These are phyloP conservation scores for Geotrichum europaeum DNA, from an alignment of 1,139 yeast species.

Conservation along the genomic window DNA sequence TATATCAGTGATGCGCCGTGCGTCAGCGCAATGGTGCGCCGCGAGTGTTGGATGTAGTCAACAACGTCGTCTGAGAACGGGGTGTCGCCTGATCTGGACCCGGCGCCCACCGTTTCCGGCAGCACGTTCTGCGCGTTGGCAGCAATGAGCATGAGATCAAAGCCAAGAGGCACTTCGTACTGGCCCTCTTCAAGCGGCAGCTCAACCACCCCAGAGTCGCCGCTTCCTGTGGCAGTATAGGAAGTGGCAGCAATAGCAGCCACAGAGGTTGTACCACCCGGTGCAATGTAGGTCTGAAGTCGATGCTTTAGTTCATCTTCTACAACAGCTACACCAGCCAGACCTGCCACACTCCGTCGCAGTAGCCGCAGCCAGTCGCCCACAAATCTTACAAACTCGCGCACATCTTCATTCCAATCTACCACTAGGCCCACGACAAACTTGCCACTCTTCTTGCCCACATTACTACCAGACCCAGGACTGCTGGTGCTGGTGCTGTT, in stretches of 20 bases:
- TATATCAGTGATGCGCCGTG: conserved; percentile 37
- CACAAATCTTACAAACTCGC: conserved; percentile 14
- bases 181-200: conserved; percentile 33
- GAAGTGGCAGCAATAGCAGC: not conserved
- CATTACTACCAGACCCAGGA: not conserved
- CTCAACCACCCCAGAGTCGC: conserved; percentile 21
- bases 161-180: conserved; percentile 32
- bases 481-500: not conserved
- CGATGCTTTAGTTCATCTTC: conserved; percentile 16
- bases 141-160: conserved; percentile 29
- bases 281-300: conserved; percentile 23
- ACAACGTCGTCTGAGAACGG: conserved; percentile 28
- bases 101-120: not conserved
- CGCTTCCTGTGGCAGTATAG: conserved; percentile 3
- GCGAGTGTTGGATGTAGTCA: conserved; percentile 48
- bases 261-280: conserved; percentile 9
- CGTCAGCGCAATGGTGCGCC: conserved; percentile 46
- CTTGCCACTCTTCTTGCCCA: conserved; percentile 1
- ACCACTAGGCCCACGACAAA: conserved; percentile 22
- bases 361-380: conserved; percentile 24
- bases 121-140: conserved; percentile 21
- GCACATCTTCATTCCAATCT: conserved; percentile 25
- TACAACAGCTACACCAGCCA: conserved; percentile 9
- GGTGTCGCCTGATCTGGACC: conserved; percentile 10
- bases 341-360: not conserved